These are phyloP conservation scores for Hypericum androsaemum DNA, from an alignment of 345 rosid genomes.

Conservation along the genomic window DNA sequence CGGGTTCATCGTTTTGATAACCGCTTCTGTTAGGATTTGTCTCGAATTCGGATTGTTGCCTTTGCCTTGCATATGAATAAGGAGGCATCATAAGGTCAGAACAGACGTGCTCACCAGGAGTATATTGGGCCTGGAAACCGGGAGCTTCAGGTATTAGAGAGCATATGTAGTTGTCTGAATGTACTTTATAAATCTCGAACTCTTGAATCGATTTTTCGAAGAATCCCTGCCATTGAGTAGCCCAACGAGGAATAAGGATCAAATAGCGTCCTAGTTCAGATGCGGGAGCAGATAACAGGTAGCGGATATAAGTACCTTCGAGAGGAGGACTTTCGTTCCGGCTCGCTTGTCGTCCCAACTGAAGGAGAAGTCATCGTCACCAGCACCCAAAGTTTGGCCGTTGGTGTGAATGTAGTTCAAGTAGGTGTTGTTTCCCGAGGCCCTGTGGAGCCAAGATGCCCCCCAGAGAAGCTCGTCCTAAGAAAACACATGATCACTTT, in stretches of 20 bases:
- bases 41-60: no score
- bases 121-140: constrained; percentile 50
- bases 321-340: constrained; percentile 84
- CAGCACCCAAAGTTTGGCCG: constrained; percentile 81
- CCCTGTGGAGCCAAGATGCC: constrained; percentile 92
- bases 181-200: constrained; percentile 44
- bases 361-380: constrained; percentile 70
- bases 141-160: constrained; percentile 53
- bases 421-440: constrained; percentile 58
- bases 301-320: constrained; percentile 41
- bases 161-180: constrained; percentile 66
- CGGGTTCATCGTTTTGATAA: background rate
- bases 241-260: background rate
- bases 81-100: no score
- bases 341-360: constrained; percentile 98
- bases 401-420: constrained; percentile 62
- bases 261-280: background rate
- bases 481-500: background rate
- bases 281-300: background rate
- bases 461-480: constrained; percentile 98
- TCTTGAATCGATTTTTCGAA: constrained; percentile 36
- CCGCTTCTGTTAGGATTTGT: no score
- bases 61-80: no score
- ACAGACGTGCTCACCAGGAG: constrained; percentile 34
- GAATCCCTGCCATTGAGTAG: constrained; percentile 34